Evolutionary conservation across 768 basidiomycete species (phyloP), one percentile per base, ranked within the genome.

Genomic region (Phaeolepiota aurea): DNA sequence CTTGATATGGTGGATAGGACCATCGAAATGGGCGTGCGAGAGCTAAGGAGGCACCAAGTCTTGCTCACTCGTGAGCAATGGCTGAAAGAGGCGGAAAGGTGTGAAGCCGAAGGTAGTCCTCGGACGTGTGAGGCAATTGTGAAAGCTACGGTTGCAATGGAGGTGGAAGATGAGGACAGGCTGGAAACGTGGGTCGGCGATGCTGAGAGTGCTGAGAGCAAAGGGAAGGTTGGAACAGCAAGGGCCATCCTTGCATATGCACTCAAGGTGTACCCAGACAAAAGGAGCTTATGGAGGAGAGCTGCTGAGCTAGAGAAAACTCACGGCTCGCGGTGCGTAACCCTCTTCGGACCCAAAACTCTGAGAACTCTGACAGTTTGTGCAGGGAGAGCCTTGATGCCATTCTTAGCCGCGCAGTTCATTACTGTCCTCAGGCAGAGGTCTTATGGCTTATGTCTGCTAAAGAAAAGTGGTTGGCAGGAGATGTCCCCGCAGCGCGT

Each of bases 391-490:
- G 83, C 31, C 71, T 96, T 20, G 81, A 92, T 53, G 81, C 80
- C 1, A 77, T 97, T 3, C 76, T 97, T 32, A 69, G 68, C 33
- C 76, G 83, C 21, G 92, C 94, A 0, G 90, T 93, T 18, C 72
- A 84, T 41, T 82, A 91, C 54, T 94, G 91, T 51, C 96, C 94
- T 0, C 89, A 92, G 49, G 93, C 92, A 1, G 94, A 98, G 59
- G 87, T 91, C 0, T 68, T 99, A 3, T 98, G 96, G 96, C 73
- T 98, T 21, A 98, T 98, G 92, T 77, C 83, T 38, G 96, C 94
- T 2, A 99, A 99, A 63, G 94, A 98, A 66, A 88, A 90, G 57
- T 99, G 94, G 94, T 55, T 90, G 12, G 66, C 65, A 18, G 88
- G 87, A 4, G 88, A 98, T 53, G 88, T 98, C 11, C 77, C 82